Conservation (phyloP, 148 eudicot species). For the Vaccinium myrtillus region DNA sequence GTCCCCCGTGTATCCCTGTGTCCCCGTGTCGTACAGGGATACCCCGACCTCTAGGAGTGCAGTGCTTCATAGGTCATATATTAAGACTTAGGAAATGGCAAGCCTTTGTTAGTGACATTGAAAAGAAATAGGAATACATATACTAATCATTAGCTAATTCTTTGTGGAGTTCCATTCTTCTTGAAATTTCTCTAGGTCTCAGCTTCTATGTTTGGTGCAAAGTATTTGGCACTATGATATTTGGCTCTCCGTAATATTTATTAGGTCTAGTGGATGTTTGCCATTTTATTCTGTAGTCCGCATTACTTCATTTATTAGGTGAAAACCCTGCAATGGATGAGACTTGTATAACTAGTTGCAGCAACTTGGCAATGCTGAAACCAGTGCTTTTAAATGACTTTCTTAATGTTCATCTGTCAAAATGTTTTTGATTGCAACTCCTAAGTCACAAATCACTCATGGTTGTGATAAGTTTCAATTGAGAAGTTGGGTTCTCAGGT, state of each 20-base stretch:
- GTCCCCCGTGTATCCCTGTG: no score
- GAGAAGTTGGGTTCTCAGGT: neutral
- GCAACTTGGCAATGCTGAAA: neutral
- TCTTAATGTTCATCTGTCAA: neutral
- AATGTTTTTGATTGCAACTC: neutral
- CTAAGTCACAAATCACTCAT: neutral
- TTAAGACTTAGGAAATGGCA: neutral
- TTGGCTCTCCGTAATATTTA: neutral
- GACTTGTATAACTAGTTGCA: neutral
- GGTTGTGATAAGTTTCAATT: neutral
- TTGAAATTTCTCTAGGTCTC: neutral
- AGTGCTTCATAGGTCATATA: no score
- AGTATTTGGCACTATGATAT: neutral
- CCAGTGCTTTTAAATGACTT: neutral
- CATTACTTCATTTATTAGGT: neutral
- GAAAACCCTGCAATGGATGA: neutral
- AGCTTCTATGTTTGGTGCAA: neutral
- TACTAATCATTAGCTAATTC: neutral
- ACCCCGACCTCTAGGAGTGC: no score
- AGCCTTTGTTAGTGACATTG: neutral
- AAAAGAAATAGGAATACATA: neutral
- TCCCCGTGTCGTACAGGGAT: no score
- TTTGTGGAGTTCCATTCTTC: neutral
- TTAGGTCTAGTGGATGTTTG: neutral
- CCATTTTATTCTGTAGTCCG: neutral